Evolutionary conservation across 1,284 basidiomycete species (phyloP), one percentile per base, ranked within the genome.

Genomic region (Fistulina hepatica): DNA sequence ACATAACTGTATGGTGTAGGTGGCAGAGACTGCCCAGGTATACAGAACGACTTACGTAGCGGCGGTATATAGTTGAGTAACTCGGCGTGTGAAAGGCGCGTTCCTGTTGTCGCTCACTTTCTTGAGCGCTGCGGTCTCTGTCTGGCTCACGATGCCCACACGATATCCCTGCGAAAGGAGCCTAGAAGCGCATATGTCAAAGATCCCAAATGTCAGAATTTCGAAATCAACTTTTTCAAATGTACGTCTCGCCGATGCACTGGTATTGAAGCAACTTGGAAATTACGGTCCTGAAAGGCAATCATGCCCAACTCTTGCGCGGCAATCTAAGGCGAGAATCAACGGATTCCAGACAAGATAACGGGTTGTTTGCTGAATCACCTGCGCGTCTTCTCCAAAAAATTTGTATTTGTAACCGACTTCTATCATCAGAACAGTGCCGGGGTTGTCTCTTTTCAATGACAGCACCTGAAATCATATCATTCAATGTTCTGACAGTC

Each of bases 81-180:
- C 56, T 49, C 81, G 71, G 30, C 94, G 73, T 11, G 78, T 76
- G 51, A 98, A 98, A 0, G 86, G 79, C 0, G 74, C 69, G 51
- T 82, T 86, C 34, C 79, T 71, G 45, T 81, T 93, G 40, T 90
- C 85, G 40, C 90, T 73, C 3, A 71, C 78, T 56, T 93, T 95
- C 63, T 98, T 97, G 37, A 98, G 67, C 0, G 94, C 94, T 1
- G 94, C 89, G 0, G 94, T 97, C 60, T 98, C 94, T 3, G 71
- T 76, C 57, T 97, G 94, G n/a, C 81, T 73, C 1, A 95, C 80
- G 9, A 98, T 77, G 8, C 94, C 94, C 34, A 98, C 76, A 59
- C 90, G 88, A 56, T 91, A 71, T 0, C 93, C 93, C 38, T 80
- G 73, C 1, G 84, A 80, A 28, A 97, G 71, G 22, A 97, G 69